phyloP scores from a whole-genome alignment of 2,329 filamentous ascomycete species.

The Plectosphaerella cucumerina region DNA sequence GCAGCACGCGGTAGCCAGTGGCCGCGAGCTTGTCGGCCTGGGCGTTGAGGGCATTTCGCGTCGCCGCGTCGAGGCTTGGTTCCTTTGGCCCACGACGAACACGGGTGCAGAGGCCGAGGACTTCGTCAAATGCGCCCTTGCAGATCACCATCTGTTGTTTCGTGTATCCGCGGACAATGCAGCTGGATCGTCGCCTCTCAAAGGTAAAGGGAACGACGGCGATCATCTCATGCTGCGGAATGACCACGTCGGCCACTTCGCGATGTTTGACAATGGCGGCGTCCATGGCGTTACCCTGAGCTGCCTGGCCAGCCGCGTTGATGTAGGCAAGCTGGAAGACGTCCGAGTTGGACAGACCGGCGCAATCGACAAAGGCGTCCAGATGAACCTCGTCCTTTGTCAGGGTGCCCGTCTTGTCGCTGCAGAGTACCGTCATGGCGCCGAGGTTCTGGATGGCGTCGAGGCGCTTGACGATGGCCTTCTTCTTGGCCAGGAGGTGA shows the following conservation, averaged over 20 bases:
- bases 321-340: conserved; percentile 21
- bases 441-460: conserved; percentile 24
- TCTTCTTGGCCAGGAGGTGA: conserved; percentile 23
- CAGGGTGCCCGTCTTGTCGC: conserved; percentile 24
- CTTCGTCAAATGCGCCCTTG: conserved; percentile 24
- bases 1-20: conserved; percentile 17
- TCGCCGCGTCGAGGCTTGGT: conserved; percentile 12
- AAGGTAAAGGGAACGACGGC: conserved; percentile 20
- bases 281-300: conserved; percentile 23
- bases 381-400: conserved; percentile 23
- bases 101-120: conserved; percentile 15
- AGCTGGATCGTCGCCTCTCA: conserved; percentile 18
- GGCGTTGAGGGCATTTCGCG: conserved; percentile 9
- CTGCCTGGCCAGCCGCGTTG: conserved; percentile 18
- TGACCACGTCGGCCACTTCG: conserved; percentile 7
- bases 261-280: conserved; percentile 13
- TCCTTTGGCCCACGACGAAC: conserved; percentile 12
- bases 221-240: conserved; percentile 16
- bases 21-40: conserved; percentile 12
- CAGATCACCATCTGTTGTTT: conserved; percentile 20
- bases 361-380: conserved; percentile 15
- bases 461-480: conserved; percentile 29
- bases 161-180: conserved; percentile 16
- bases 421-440: conserved; percentile 23
- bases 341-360: conserved; percentile 11